Evolutionary conservation across 176 grass and related monocot species (phyloP).

Genomic region (Oryza brachyantha): DNA sequence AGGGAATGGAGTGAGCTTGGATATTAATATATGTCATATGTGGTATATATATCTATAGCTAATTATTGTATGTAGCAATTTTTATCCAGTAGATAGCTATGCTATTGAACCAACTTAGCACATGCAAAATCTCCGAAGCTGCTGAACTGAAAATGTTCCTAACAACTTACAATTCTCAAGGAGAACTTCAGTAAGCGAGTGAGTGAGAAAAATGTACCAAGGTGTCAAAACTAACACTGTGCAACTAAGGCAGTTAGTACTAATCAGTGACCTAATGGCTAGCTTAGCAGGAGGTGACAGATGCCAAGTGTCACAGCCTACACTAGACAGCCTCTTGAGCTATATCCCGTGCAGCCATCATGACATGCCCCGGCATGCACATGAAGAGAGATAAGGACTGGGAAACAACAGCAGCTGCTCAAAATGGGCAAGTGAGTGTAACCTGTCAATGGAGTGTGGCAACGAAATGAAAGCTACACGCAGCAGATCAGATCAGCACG

Average conservation of each 20-base stretch:
- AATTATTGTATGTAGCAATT: too few relatives aligned
- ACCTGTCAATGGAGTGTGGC: slow-evolving; percentile 16
- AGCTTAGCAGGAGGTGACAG: neutral
- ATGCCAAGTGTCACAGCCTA: neutral
- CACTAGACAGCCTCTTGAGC: neutral
- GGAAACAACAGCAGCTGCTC: slow-evolving; percentile 25
- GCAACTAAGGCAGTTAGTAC: neutral
- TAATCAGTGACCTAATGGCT: neutral
- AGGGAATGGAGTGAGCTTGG: too few relatives aligned
- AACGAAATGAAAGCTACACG: slow-evolving; percentile 28
- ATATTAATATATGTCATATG: too few relatives aligned
- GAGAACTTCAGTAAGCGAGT: neutral
- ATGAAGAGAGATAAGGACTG: slow-evolving; percentile 26
- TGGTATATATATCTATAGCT: too few relatives aligned
- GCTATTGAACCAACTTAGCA: too few relatives aligned
- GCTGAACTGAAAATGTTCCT: neutral
- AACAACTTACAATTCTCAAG: neutral
- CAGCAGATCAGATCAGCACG: neutral
- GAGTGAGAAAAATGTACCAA: neutral
- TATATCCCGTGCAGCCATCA: slow-evolving; percentile 16
- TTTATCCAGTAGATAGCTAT: too few relatives aligned
- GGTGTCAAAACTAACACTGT: neutral
- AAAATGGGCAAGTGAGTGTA: slow-evolving; percentile 37
- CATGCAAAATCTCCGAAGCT: slow-evolving; percentile 5
- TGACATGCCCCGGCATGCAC: slow-evolving; percentile 31